Percentiles rank a stretch among this genome's conserved stretches.
Evolutionary conservation across 1,139 yeast species (phyloP).

Genomic region (Chernovozyma aurita): DNA sequence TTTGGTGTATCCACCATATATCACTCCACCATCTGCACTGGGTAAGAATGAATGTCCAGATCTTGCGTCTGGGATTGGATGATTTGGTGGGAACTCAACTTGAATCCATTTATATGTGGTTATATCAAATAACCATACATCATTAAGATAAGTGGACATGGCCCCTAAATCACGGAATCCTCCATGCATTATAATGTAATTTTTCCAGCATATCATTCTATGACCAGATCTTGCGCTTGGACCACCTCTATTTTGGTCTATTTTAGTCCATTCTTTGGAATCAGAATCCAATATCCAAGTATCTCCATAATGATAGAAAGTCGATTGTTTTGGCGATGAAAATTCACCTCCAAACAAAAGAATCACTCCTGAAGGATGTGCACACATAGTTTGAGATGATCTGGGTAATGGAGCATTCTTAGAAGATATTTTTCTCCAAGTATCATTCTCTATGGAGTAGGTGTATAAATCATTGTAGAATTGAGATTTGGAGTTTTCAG

Average conservation of each 20-base stretch:
- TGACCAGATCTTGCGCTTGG: slow-evolving; percentile 94
- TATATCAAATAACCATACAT: slow-evolving; percentile 90
- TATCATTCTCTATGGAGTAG: slow-evolving; percentile 71
- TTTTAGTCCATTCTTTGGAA: slow-evolving; percentile 84
- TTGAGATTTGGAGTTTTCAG: slow-evolving; percentile 42
- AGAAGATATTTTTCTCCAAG: slow-evolving; percentile 76
- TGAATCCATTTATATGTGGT: slow-evolving; percentile 88
- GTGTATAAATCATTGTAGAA: slow-evolving; percentile 81
- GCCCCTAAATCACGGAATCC: slow-evolving; percentile 90
- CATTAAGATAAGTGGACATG: slow-evolving; percentile 77
- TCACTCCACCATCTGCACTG: slow-evolving; percentile 74
- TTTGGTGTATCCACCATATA: slow-evolving; percentile 94
- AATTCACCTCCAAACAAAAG: slow-evolving; percentile 95
- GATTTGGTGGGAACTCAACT: slow-evolving; percentile 80
- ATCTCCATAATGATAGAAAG: slow-evolving; percentile 95
- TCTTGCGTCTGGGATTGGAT: slow-evolving; percentile 81
- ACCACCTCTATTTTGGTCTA: slow-evolving; percentile 63
- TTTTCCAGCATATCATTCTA: slow-evolving; percentile 87
- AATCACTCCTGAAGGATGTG: slow-evolving; percentile 85
- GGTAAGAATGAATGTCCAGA: slow-evolving; percentile 91
- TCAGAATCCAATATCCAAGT: slow-evolving; percentile 88
- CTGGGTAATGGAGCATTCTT: slow-evolving; percentile 90
- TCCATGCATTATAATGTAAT: slow-evolving; percentile 78
- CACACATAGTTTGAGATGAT: slow-evolving; percentile 90
- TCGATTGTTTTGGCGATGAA: slow-evolving; percentile 91